These are phyloP conservation scores for Backusella westeae DNA, from an alignment of 192 early-diverging fungal genomes.

Conservation along the genomic window DNA sequence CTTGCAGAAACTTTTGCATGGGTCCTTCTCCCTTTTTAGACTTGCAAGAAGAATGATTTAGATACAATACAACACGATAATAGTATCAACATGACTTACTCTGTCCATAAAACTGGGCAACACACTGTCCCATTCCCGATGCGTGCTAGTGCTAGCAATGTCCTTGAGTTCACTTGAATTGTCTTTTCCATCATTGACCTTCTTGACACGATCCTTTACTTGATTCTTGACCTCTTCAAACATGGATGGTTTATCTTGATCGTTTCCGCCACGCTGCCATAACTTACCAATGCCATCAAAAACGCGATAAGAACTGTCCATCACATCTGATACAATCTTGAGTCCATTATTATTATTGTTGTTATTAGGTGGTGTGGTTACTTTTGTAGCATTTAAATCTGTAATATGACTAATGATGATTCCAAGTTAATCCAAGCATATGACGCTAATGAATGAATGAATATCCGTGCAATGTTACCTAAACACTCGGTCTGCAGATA, in stretches of 20 bases:
- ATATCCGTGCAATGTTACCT: slow-evolving; percentile 26
- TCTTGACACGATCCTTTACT: not conserved
- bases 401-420: slow-evolving; percentile 11
- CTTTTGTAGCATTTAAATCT: slow-evolving; percentile 13
- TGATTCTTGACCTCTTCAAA: not conserved
- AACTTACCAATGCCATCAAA: slow-evolving; percentile 44
- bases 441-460: too few species aligned
- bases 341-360: slow-evolving; percentile 40
- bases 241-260: not conserved
- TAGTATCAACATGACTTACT: not conserved
- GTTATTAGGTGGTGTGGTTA: not conserved
- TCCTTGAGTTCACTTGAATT: slow-evolving; percentile 19
- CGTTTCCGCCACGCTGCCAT: slow-evolving; percentile 23
- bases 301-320: slow-evolving; percentile 47
- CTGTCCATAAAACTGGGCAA: slow-evolving; percentile 26
- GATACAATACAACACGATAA: not conserved
- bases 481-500: slow-evolving; percentile 42
- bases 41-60: not conserved
- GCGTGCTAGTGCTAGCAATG: slow-evolving; percentile 2
- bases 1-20: slow-evolving; percentile 23
- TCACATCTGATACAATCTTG: slow-evolving; percentile 48
- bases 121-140: not conserved
- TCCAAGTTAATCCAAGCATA: too few species aligned
- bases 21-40: slow-evolving; percentile 12
- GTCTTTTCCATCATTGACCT: slow-evolving; percentile 1